A percentile compares a stretch with the other conserved stretches of the same genome.
Conservation (phyloP, 306 rosid species). For the Gynostemma pentaphyllum region DNA sequence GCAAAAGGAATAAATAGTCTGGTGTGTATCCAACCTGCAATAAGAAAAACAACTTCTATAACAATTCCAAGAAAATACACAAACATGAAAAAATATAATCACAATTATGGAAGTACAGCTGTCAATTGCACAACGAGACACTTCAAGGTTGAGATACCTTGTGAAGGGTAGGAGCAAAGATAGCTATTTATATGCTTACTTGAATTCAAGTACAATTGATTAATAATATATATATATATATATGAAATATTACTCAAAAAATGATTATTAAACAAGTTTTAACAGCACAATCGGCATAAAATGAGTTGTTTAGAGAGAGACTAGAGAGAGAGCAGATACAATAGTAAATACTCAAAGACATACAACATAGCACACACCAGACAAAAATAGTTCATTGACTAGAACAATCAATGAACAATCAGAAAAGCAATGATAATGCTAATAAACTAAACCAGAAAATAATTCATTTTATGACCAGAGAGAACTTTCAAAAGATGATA, state of each 20-base stretch:
- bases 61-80: background rate
- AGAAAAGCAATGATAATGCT: slow-evolving; percentile 12
- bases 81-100: slow-evolving; percentile 4
- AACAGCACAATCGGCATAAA: background rate
- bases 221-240: background rate
- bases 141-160: background rate
- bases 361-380: background rate
- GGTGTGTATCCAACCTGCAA: slow-evolving; percentile 93
- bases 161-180: background rate
- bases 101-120: background rate
- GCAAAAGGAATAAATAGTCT: slow-evolving; percentile 91
- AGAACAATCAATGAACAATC: background rate
- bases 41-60: slow-evolving; percentile 16
- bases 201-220: no score
- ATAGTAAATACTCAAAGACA: background rate
- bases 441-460: background rate
- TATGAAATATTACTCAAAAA: background rate
- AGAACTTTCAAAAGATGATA: background rate
- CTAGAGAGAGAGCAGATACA: background rate
- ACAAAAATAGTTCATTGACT: background rate
- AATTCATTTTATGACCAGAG: background rate
- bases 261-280: background rate
- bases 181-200: no score
- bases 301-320: background rate
- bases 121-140: background rate